Conservation (phyloP, 805 yeast species). For the Saccharomycopsis selenospora region DNA sequence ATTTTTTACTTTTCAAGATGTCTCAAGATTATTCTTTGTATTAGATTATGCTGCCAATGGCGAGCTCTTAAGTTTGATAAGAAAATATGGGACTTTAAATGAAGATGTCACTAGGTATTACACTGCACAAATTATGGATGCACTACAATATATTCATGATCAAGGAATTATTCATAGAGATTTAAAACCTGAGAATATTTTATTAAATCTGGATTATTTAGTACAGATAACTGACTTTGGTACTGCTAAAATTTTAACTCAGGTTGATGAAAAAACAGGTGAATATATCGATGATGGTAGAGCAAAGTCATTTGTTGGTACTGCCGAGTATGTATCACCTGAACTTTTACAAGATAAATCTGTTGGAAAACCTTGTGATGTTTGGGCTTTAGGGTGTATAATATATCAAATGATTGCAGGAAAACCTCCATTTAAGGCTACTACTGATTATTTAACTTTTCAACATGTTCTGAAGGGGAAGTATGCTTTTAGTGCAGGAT, state of each 20-base stretch:
- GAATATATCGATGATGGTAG: conserved; percentile 57
- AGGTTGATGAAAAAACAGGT: conserved; percentile 27
- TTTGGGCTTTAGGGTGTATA: conserved; percentile 98
- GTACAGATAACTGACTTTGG: conserved; percentile 79
- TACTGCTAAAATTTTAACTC: conserved; percentile 68
- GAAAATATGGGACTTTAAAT: conserved; percentile 60
- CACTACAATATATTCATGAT: conserved; percentile 62
- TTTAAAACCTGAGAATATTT: conserved; percentile 75
- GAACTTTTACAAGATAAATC: conserved; percentile 68
- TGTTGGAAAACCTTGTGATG: conserved; percentile 89
- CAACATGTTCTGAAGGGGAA: conserved; percentile 76
- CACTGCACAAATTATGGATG: conserved; percentile 67
- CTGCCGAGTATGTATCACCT: conserved; percentile 80
- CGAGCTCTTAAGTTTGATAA: conserved; percentile 60
- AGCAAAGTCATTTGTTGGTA: conserved; percentile 79
- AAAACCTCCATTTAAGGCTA: conserved; percentile 77
- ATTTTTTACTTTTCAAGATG: conserved; percentile 76
- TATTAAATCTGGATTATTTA: conserved; percentile 52
- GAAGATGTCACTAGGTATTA: conserved; percentile 64
- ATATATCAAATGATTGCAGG: conserved; percentile 94
- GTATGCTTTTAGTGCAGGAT: conserved; percentile 79
- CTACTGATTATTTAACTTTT: conserved; percentile 74
- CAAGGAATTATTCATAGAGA: conserved; percentile 78
- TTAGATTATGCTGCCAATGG: conserved; percentile 77
- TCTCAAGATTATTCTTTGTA: conserved; percentile 62